Conservation (phyloP, 257 asterid genomes). For the Capsicum chinense region DNA sequence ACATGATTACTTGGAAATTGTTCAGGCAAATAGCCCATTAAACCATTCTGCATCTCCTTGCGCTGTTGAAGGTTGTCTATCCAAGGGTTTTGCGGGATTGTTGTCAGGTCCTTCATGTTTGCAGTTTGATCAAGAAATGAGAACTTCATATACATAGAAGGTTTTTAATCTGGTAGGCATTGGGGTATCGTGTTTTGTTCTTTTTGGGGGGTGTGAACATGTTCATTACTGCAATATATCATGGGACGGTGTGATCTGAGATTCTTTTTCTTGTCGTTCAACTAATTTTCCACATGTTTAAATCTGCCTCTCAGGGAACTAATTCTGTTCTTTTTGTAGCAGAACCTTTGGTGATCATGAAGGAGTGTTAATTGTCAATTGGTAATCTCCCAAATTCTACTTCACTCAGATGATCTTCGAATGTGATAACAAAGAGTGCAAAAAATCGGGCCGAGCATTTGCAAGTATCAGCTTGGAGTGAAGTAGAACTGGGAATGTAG, state of each 20-base stretch:
- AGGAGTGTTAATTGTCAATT: neutral
- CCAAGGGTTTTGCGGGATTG: slow-evolving; percentile 81
- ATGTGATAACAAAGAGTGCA: neutral
- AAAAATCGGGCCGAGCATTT: neutral
- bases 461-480: neutral
- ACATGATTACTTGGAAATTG: slow-evolving; percentile 41
- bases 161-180: neutral
- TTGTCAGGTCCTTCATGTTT: slow-evolving; percentile 59
- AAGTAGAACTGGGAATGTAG: neutral
- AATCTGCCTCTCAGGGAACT: neutral
- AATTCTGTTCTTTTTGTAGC: neutral
- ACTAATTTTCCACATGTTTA: neutral
- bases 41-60: slow-evolving; percentile 57
- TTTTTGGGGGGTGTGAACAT: neutral
- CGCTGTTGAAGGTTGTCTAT: slow-evolving; percentile 79
- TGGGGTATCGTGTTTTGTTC: neutral
- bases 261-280: neutral
- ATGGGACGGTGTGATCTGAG: neutral
- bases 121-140: slow-evolving; percentile 52
- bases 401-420: neutral
- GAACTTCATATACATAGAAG: slow-evolving; percentile 50
- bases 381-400: neutral
- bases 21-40: slow-evolving; percentile 42
- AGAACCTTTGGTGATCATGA: neutral
- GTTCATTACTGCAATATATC: slow-evolving; percentile 6